Evolutionary conservation across 495 filamentous ascomycete genomes (phyloP).

Genomic region (Penicillium turbatum): DNA sequence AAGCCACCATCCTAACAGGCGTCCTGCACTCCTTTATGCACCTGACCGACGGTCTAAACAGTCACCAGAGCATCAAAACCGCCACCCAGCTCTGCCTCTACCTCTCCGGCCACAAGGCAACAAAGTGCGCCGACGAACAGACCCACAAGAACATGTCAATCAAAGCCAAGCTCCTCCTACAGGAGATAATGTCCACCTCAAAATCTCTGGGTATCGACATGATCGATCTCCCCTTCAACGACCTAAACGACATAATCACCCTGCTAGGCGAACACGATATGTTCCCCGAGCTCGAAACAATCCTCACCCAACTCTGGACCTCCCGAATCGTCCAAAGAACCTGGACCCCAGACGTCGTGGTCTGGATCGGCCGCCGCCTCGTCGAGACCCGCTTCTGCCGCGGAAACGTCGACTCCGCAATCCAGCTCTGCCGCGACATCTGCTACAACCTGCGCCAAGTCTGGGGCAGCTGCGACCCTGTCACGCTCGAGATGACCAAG

Average conservation of each 20-base stretch:
- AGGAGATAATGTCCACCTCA: slow-evolving; percentile 47
- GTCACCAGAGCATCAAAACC: slow-evolving; percentile 43
- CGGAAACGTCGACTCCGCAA: slow-evolving; percentile 40
- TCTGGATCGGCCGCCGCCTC: slow-evolving; percentile 53
- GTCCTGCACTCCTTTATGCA: slow-evolving; percentile 55
- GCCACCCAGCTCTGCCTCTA: slow-evolving; percentile 54
- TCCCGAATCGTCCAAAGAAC: slow-evolving; percentile 56
- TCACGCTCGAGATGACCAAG: slow-evolving; percentile 52
- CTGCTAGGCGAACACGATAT: slow-evolving; percentile 57
- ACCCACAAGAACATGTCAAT: slow-evolving; percentile 45
- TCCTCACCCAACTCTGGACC: slow-evolving; percentile 57
- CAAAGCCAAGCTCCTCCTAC: slow-evolving; percentile 51
- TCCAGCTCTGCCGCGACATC: slow-evolving; percentile 55
- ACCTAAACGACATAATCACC: slow-evolving; percentile 52
- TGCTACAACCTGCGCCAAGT: slow-evolving; percentile 61
- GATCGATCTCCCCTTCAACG: slow-evolving; percentile 45
- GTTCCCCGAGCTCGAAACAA: slow-evolving; percentile 54
- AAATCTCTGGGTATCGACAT: slow-evolving; percentile 50
- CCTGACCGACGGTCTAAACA: slow-evolving; percentile 49
- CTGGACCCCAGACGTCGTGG: slow-evolving; percentile 51
- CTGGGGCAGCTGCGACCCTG: slow-evolving; percentile 50
- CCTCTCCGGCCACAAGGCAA: slow-evolving; percentile 47
- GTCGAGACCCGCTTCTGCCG: slow-evolving; percentile 54
- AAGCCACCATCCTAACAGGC: slow-evolving; percentile 50
- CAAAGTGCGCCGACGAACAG: slow-evolving; percentile 36